Percentiles rank a stretch among this genome's conserved stretches.
These are phyloP conservation scores for Sphagnum contortum DNA, from an alignment of 225 moss, liverwort and hornwort species.

Conservation along the genomic window DNA sequence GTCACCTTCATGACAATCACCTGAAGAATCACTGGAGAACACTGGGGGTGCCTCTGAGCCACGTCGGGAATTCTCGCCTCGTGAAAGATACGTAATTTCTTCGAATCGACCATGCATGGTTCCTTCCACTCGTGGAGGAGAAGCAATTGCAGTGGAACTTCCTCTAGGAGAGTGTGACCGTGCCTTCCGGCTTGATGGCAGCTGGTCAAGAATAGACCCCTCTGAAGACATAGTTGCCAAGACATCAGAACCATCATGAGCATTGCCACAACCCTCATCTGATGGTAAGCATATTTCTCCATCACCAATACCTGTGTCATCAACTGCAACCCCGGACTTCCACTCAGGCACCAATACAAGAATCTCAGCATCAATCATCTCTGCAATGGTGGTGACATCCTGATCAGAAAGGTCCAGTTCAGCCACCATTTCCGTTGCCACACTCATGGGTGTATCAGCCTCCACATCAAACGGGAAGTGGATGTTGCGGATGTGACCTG, in stretches of 20 bases:
- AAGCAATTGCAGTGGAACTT: constrained; percentile 1
- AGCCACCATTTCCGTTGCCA: constrained; percentile 69
- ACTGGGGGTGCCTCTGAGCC: constrained; percentile 6
- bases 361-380: constrained; percentile 66
- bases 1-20: not conserved
- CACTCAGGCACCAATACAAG: constrained; percentile 53
- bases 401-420: constrained; percentile 69
- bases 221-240: constrained; percentile 4
- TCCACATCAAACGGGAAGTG: constrained; percentile 69
- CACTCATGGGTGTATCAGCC: constrained; percentile 55
- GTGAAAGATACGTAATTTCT: constrained; percentile 13
- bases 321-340: constrained; percentile 23
- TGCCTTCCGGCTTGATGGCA: constrained; percentile 2
- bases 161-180: constrained; percentile 3
- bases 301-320: constrained; percentile 7
- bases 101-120: constrained; percentile 33
- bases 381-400: constrained; percentile 58
- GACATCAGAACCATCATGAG: not conserved
- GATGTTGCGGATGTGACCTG: constrained; percentile 55
- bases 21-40: constrained; percentile 16
- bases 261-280: not conserved
- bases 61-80: not conserved
- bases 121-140: constrained; percentile 16
- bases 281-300: constrained; percentile 1
- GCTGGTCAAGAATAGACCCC: constrained; percentile 1